Conservation (phyloP, 208 protist genomes). For the Trypanosoma melophagium region DNA sequence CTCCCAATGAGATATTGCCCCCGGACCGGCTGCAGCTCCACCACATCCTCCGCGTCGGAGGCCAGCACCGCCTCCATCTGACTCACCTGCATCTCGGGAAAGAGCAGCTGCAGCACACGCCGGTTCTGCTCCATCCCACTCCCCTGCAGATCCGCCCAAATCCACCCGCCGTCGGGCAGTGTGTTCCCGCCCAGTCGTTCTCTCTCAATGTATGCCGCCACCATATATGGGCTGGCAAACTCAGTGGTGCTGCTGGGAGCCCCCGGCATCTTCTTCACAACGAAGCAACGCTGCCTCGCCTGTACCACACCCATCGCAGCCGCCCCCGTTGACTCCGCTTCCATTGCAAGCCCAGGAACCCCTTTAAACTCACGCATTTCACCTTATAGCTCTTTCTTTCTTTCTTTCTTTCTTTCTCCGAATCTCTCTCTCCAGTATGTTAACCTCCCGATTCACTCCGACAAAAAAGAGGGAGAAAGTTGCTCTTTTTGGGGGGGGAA, state of each 20-base stretch:
- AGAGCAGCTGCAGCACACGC: conserved; percentile 31
- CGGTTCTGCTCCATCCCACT: conserved; percentile 34
- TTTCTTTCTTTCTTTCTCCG: too few relatives aligned
- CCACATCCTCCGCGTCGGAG: conserved; percentile 57
- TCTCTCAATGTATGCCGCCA: too few relatives aligned
- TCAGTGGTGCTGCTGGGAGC: not conserved
- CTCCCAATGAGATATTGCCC: conserved; percentile 53
- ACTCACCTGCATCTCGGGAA: conserved; percentile 39
- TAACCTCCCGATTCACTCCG: too few relatives aligned
- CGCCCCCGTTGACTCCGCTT: not conserved
- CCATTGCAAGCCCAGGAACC: not conserved
- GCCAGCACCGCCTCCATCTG: conserved; percentile 52
- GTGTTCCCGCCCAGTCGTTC: too few relatives aligned
- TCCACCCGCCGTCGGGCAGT: too few relatives aligned
- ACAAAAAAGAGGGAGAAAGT: too few relatives aligned
- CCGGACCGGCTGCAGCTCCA: conserved; percentile 53
- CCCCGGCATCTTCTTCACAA: not conserved
- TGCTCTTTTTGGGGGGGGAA: too few relatives aligned
- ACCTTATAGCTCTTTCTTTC: too few relatives aligned
- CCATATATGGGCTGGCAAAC: not conserved
- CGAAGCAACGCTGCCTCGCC: not conserved
- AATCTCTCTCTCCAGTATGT: too few relatives aligned
- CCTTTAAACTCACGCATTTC: not conserved
- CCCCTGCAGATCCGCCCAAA: conserved; percentile 64
- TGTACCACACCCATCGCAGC: not conserved